Evolutionary conservation across 2,329 filamentous ascomycete species (phyloP).

Genomic region (Colletotrichum graminicola): DNA sequence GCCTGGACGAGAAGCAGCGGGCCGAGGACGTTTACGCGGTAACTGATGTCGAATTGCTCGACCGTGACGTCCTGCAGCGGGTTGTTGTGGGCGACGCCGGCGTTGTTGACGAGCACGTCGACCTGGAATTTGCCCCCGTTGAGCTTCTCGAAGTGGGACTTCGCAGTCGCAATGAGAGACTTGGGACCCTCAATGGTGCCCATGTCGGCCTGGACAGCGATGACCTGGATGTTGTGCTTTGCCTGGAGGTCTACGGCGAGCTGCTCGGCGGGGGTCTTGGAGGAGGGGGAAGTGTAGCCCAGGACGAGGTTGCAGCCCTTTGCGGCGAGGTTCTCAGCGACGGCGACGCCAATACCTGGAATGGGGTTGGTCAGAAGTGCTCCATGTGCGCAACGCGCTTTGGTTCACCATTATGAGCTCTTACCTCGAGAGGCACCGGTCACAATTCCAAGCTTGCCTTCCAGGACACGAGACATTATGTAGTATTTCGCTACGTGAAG

Average conservation of each 20-base stretch:
- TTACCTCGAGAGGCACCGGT: conserved; percentile 84
- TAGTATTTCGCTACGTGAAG: background rate
- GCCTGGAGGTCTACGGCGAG: conserved; percentile 71
- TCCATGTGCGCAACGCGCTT: background rate
- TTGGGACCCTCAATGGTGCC: conserved; percentile 70
- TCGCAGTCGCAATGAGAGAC: conserved; percentile 69
- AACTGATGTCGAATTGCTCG: conserved; percentile 77
- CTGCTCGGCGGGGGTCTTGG: conserved; percentile 61
- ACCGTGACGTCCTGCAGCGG: conserved; percentile 71
- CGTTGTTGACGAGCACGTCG: conserved; percentile 91
- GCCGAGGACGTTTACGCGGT: conserved; percentile 84
- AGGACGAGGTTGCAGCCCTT: conserved; percentile 78
- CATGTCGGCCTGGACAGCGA: conserved; percentile 79
- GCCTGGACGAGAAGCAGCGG: conserved; percentile 84
- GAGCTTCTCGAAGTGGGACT: conserved; percentile 56
- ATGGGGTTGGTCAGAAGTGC: conserved; percentile 7
- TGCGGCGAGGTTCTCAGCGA: conserved; percentile 76
- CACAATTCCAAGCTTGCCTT: conserved; percentile 83
- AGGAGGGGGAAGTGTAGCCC: conserved; percentile 71
- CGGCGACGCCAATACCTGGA: conserved; percentile 76
- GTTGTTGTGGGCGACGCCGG: conserved; percentile 78
- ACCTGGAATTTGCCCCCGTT: conserved; percentile 68
- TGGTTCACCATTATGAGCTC: background rate
- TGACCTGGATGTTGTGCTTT: conserved; percentile 69
- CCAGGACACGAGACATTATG: conserved; percentile 61